Base-by-base conservation (phyloP, 2,329 filamentous ascomycete genomes). In the Beauveria australis region DNA sequence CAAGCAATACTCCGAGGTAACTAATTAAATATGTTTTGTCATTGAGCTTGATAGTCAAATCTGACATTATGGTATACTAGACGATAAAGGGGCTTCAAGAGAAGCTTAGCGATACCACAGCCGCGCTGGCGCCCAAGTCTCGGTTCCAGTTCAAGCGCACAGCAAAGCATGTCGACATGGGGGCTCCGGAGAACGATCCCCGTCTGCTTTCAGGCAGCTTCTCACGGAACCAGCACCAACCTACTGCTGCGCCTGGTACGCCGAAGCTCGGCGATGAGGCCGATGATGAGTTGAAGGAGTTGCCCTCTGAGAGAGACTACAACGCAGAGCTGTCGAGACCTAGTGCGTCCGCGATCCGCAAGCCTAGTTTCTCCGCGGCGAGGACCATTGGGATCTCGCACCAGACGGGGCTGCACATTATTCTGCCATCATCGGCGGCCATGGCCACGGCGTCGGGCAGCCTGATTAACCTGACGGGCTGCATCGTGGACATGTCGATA, bases 21-120 rank as follows among this genome's bases (percentile, higher is more conserved):
- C 62, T 28, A 51, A 18, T 22, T 16, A 10, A 40, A 4, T 10
- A 26, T 16, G 7, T 28, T 19, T 33, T 28, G 3, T 14, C 1
- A 9, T 26, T 28, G 8, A 28, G 40, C 0, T 18, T 16, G 16
- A 26, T 9, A 28, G n/a, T 43, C 33, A n/a, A 44, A 46, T 37
- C 44, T 60, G 24, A 54, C 18, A 41, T 3, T 10, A 4, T 28
- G 16, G 52, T 14, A 60, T 59, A 47, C 10, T 67, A 91, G 85
- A 84, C 89, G 24, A 86, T 97, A 73, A 96, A 94, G 78, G 81
- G 82, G 18, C 78, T 97, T 16, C 87, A 88, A 19, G 89, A 93
- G 61, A 91, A 89, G 68, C 79, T 97, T 26, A 87, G 89, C 67
- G 82, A 87, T 62, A 86, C 85, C 8, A 83, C 87, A 18, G 81